Conservation (phyloP, 2,329 filamentous ascomycete species). For the Talaromyces sp. region DNA sequence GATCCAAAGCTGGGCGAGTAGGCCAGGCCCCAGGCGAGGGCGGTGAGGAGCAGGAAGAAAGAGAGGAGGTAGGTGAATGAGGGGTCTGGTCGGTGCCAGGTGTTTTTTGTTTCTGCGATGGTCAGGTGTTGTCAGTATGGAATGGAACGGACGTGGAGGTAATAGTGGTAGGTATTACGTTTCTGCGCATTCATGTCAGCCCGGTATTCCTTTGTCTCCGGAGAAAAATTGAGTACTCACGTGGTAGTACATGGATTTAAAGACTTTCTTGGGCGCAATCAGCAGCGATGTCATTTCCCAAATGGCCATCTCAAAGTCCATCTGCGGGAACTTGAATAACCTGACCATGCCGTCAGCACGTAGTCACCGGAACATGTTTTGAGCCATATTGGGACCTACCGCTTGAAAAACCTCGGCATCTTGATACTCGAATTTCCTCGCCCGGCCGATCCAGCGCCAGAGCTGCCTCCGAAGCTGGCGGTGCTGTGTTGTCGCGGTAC, state of each 20-base stretch:
- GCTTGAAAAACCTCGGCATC: conserved; percentile 67
- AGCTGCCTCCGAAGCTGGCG: conserved; percentile 50
- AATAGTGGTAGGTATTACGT: conserved; percentile 3
- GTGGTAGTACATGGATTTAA: conserved; percentile 69
- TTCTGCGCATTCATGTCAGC: conserved; percentile 10
- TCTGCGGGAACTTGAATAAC: conserved; percentile 69
- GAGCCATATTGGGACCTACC: conserved; percentile 36
- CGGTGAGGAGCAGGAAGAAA: conserved; percentile 60
- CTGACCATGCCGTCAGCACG: conserved; percentile 32
- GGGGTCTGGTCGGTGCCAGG: conserved; percentile 67
- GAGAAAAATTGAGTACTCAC: conserved; percentile 45
- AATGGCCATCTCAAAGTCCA: conserved; percentile 72
- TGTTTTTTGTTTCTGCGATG: conserved; percentile 63
- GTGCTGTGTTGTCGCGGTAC: conserved; percentile 58
- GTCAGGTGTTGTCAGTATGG: background rate
- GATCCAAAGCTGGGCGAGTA: conserved; percentile 50
- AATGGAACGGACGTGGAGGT: background rate
- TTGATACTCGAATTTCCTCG: conserved; percentile 54
- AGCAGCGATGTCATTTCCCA: conserved; percentile 71
- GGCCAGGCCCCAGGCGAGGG: conserved; percentile 59
- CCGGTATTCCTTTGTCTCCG: no score
- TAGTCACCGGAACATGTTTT: background rate
- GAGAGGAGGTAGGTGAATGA: conserved; percentile 69
- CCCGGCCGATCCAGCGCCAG: conserved; percentile 46
- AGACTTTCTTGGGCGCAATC: conserved; percentile 69